These are phyloP conservation scores for Fraxinus sp. DNA, from an alignment of 305 asterid genomes.

Conservation along the genomic window DNA sequence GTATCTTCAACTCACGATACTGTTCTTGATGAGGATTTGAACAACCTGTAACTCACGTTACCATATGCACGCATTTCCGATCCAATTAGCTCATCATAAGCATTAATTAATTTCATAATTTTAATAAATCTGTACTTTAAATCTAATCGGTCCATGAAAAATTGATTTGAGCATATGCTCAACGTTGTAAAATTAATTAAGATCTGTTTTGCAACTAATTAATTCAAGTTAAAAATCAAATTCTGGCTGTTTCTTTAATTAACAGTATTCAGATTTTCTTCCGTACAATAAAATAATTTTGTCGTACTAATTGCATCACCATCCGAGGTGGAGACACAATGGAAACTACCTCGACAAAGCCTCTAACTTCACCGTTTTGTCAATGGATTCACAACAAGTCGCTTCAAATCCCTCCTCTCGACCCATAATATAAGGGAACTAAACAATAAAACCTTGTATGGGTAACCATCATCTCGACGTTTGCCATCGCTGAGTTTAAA, in stretches of 20 bases:
- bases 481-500: background rate
- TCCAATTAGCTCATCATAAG: background rate
- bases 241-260: background rate
- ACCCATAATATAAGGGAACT: background rate
- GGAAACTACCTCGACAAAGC: background rate
- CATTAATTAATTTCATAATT: background rate
- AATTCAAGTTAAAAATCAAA: background rate
- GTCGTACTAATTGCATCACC: background rate
- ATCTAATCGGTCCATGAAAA: background rate
- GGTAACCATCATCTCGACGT: background rate
- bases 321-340: background rate
- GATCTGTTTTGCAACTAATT: background rate
- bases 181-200: background rate
- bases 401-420: background rate
- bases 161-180: background rate
- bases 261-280: background rate
- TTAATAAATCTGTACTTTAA: background rate
- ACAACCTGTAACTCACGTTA: conserved; percentile 41
- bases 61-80: conserved; percentile 22
- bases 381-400: background rate
- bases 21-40: conserved; percentile 36
- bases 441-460: background rate
- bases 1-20: conserved; percentile 13
- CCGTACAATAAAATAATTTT: background rate
- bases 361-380: background rate